These are phyloP conservation scores for Chaetomiaceae sp. DNA, from an alignment of 2,329 filamentous ascomycete genomes.

Conservation along the genomic window DNA sequence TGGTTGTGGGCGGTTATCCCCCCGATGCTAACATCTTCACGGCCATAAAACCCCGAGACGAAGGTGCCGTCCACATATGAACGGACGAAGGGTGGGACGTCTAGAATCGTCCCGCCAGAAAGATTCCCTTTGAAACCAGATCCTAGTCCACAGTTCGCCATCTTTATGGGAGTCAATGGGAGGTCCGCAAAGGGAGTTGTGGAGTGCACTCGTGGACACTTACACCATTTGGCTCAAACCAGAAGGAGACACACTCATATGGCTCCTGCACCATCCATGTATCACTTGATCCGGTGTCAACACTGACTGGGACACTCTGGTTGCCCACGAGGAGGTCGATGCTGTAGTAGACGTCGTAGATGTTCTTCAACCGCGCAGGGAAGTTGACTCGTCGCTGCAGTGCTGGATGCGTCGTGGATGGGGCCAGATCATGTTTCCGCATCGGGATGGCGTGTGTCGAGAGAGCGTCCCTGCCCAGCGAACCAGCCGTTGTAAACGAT, in stretches of 20 bases:
- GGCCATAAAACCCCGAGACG: constrained; percentile 36
- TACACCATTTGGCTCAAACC: constrained; percentile 13
- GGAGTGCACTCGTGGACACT: not conserved
- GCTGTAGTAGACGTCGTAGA: constrained; percentile 29
- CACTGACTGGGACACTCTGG: constrained; percentile 25
- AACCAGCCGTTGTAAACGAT: not conserved
- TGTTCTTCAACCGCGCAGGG: constrained; percentile 19
- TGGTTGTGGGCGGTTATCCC: constrained; percentile 41
- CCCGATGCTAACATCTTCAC: constrained; percentile 39
- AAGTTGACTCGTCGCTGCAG: constrained; percentile 7
- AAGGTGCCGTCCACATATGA: constrained; percentile 41
- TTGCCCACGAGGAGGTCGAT: constrained; percentile 26
- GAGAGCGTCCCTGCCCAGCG: not conserved
- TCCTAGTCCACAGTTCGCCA: constrained; percentile 26
- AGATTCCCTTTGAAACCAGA: constrained; percentile 31
- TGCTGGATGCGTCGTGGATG: not conserved
- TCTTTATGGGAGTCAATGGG: not conserved
- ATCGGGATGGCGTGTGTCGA: constrained; percentile 13
- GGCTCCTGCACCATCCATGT: constrained; percentile 26
- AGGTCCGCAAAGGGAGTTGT: too few relatives aligned
- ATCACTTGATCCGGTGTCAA: constrained; percentile 30
- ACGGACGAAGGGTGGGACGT: constrained; percentile 38
- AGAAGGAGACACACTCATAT: constrained; percentile 22
- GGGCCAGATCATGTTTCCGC: constrained; percentile 1
- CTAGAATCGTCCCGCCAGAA: constrained; percentile 29